Evolutionary conservation across 306 rosid species (phyloP), one percentile per base, ranked within the genome.

Genomic region (Vicia faba): DNA sequence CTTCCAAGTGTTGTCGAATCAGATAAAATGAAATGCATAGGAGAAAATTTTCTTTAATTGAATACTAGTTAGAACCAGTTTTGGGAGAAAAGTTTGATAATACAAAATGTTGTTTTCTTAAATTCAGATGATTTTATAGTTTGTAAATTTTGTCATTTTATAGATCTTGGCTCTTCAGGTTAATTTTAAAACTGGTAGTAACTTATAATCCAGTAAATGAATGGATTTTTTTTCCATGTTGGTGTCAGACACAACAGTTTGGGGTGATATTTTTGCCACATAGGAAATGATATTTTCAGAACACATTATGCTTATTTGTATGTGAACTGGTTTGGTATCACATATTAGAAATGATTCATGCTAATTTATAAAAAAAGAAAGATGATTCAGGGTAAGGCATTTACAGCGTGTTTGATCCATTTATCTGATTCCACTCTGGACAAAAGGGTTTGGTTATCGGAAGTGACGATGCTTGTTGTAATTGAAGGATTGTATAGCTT

Each of bases 21-120:
- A 48, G 69, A 14, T 40, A 63, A 46, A 71, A 14, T 49, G 57
- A 46, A 65, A 66, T 40, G 44, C 55, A 51, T 41, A 67, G 31
- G 15, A 31, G 68, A 51, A 51, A 68, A 61, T 2, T 4, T 4
- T 19, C 4, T 74, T 26, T 12, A 15, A 50, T 68, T 68, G 44
- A 50, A 29, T 7, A 49, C 40, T 46, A 40, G n/a, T 49, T 48
- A 10, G 31, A 38, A 59, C 53, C 39, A 12, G 46, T 56, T n/a
- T 67, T 4, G 3, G 26, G 46, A 23, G 38, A 39, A 61, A 20
- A 53, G 55, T 70, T 61, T 43, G 33, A 23, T 46, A 56, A 33
- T 41, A 39, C 8, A 26, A 56, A 64, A 64, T 19, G 28, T 61
- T 48, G 29, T 26, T 12, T 49, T 72, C 28, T n/a, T 8, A 15